Percentiles rank a stretch among this genome's conserved stretches.
Evolutionary conservation across 768 basidiomycete genomes (phyloP).

Genomic region (Tylopilus vinaceipallidus): DNA sequence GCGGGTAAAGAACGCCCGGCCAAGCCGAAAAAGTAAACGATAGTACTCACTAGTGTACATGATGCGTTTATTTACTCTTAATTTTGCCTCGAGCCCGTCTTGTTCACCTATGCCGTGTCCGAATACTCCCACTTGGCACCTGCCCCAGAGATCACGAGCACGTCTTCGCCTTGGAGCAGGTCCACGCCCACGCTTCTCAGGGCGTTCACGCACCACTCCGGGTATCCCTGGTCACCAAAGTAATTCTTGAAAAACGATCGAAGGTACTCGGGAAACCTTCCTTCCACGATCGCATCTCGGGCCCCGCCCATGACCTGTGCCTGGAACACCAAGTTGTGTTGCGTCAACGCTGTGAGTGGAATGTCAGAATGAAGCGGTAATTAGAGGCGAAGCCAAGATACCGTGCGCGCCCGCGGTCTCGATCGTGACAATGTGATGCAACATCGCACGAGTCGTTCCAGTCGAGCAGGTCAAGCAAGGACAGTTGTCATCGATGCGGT

Average conservation of each 20-base stretch:
- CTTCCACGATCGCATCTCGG: slow-evolving; percentile 75
- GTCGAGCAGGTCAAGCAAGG: slow-evolving; percentile 83
- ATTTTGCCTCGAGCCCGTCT: neutral
- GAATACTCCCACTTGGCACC: slow-evolving; percentile 85
- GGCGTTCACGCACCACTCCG: slow-evolving; percentile 87
- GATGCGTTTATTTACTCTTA: slow-evolving; percentile 5
- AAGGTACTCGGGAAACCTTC: slow-evolving; percentile 77
- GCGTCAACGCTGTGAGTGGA: slow-evolving; percentile 59
- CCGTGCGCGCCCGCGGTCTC: slow-evolving; percentile 89
- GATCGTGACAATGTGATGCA: slow-evolving; percentile 73
- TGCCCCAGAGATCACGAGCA: slow-evolving; percentile 54
- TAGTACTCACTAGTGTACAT: slow-evolving; percentile 19
- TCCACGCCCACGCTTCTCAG: slow-evolving; percentile 82
- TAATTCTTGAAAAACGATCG: slow-evolving; percentile 73
- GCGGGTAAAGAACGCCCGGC: slow-evolving; percentile 80
- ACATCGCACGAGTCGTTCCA: slow-evolving; percentile 66
- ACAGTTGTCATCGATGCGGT: slow-evolving; percentile 71
- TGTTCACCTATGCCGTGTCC: slow-evolving; percentile 28
- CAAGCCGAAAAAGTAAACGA: slow-evolving; percentile 39
- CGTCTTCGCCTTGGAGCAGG: slow-evolving; percentile 54
- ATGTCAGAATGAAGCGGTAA: slow-evolving; percentile 17
- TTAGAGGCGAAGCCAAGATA: slow-evolving; percentile 31
- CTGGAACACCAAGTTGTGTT: slow-evolving; percentile 85
- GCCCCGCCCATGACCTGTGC: slow-evolving; percentile 86
- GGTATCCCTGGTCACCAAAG: slow-evolving; percentile 76